Base-by-base conservation (phyloP, 202 grass and related monocot genomes). In the Digitaria exilis region DNA sequence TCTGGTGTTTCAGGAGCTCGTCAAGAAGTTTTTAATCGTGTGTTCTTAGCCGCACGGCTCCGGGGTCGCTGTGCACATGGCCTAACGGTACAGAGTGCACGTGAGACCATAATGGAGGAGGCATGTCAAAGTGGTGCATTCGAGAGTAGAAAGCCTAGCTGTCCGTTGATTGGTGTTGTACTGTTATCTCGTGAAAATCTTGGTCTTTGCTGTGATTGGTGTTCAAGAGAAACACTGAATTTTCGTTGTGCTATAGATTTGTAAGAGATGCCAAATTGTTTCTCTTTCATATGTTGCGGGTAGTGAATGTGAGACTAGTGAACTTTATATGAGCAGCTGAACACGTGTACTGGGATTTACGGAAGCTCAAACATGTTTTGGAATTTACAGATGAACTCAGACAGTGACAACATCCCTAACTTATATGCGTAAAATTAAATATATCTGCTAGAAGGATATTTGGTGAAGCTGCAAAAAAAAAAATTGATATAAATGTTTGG, bases 1-100 rank as follows among this genome's bases (percentile, higher is more conserved):
- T 75, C 26, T 90, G 45, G 50, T 86, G 71, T 86, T 82, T 83
- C 91, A 98, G 92, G 96, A 94, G 37, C 44, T 87, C 69, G 84
- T 90, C 54, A 92, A 89, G 83, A 93, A 83, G 85, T 79, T 90
- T 80, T 80, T 90, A 66, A 80, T 92, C 46, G 71, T 80, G 68
- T 96, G 96, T 71, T 83, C 92, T 77, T 94, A 91, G 78, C 78
- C 74, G 75, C 77, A 58, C 71, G 66, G 24, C 87, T 84, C 30
- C 61, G 71, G 9, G 46, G 61, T 67, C 65, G 80, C 58, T 24
- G n/a, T n/a, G 75, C 72, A 83, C 85, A 84, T 88, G 86, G 59
- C 7, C 57, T 7, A 83, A 65, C 31, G 82, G 50, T 45, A 76
- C 77, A 25, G 4, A 44, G 46, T 48, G 78, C 82, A 85, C 67